Base-by-base conservation (phyloP, 371 early-diverging fungal genomes). In the Paraphysoderma sedebokerense region DNA sequence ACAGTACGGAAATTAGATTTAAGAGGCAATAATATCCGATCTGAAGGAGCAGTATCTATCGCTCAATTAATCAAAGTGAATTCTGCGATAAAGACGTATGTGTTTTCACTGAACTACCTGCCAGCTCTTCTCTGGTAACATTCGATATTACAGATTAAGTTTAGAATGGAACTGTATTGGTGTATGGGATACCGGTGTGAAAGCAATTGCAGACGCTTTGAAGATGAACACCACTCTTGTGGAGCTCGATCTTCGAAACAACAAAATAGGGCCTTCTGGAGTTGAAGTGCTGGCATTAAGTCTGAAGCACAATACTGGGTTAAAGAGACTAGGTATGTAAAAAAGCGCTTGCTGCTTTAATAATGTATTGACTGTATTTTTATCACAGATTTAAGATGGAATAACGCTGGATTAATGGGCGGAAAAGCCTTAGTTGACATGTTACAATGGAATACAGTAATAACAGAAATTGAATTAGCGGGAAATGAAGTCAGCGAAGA, bases 101-200 rank as follows among this genome's bases (percentile, higher is more conserved):
- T 26, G 32, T 2, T 22, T 17, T 13, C 30, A 24, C 28, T 19
- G 20, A 28, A 12, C 7, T 1, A 0, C 31, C 12, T 36, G 8
- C 5, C 29, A 30, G 8, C 5, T 5, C 3, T 27, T 48, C 26
- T 46, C 1, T 19, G 1, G 12, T 8, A 17, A n/a, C 6, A 0
- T 13, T n/a, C n/a, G n/a, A n/a, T n/a, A n/a, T n/a, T n/a, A n/a
- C 13, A 52, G 41, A 17, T 51, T 72, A 27, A 27, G 54, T 4
- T 51, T 72, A 15, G 73, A 72, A 48, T 72, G 73, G 73, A 72
- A 72, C 51, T 65, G 66, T 50, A 50, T 72, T 22, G 73, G 73
- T 1, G 60, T 72, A 29, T 72, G 73, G 70, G 67, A 72, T 35
- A 42, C 54, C 9, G 70, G 66, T 12, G 46, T 68, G 11, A 50